A percentile compares a stretch with the other conserved stretches of the same genome.
Evolutionary conservation across 139 green algal species (phyloP).

Genomic region (Micractinium sp.): DNA sequence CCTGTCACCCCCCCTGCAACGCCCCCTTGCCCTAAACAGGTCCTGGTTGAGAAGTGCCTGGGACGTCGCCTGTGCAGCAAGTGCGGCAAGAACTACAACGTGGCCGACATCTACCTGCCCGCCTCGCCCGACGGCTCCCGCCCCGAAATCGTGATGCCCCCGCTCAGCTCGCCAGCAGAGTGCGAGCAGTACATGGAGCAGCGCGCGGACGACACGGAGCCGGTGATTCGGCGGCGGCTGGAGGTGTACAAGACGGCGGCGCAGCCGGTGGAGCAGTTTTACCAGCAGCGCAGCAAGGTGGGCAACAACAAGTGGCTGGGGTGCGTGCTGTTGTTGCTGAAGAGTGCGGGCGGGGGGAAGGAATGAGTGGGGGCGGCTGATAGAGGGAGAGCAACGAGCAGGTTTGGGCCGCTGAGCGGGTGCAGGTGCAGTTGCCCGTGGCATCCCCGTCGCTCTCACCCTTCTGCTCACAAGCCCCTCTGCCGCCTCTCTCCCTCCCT

Average conservation of each 20-base stretch:
- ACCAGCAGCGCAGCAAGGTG: conserved; percentile 57
- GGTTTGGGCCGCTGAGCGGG: too few species aligned
- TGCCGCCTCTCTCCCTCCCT: neutral
- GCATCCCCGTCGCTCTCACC: too few species aligned
- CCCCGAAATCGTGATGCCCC: conserved; percentile 91
- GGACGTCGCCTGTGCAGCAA: conserved; percentile 87
- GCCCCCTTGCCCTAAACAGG: conserved; percentile 33
- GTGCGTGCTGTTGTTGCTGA: too few species aligned
- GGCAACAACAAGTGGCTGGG: neutral
- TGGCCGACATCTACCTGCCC: conserved; percentile 92
- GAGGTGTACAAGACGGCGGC: conserved; percentile 83
- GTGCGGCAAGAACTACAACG: conserved; percentile 96
- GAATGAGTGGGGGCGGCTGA: too few species aligned
- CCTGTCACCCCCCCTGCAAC: neutral
- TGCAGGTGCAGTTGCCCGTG: too few species aligned
- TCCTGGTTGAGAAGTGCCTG: conserved; percentile 94
- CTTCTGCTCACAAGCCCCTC: too few species aligned
- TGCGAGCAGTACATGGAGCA: conserved; percentile 83
- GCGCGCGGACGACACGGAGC: conserved; percentile 88
- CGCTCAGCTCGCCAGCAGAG: conserved; percentile 77
- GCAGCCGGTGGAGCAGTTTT: conserved; percentile 89
- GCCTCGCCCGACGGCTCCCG: conserved; percentile 50
- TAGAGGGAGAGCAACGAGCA: too few species aligned
- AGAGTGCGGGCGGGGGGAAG: too few species aligned
- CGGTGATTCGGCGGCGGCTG: conserved; percentile 82